Evolutionary conservation across 805 yeast species (phyloP).

Genomic region (Candida palmyrensis): DNA sequence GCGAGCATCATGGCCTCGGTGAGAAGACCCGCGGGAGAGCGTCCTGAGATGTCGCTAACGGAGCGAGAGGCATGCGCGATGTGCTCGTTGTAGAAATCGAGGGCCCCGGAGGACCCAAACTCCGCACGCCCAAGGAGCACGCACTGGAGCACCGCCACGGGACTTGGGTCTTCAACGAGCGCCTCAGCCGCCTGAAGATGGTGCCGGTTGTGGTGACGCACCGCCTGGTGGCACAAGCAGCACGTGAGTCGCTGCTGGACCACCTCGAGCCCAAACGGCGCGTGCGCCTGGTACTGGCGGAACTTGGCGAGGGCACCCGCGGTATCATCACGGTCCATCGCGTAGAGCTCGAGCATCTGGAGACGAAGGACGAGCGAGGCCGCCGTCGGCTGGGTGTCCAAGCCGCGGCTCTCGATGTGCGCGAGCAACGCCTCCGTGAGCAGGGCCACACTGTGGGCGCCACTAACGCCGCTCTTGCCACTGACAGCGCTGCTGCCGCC

Average conservation of each 20-base stretch:
- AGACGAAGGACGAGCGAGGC: constrained; percentile 27
- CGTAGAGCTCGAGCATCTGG: constrained; percentile 27
- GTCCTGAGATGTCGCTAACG: constrained; percentile 18
- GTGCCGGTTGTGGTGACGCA: constrained; percentile 20
- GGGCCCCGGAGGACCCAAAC: constrained; percentile 31
- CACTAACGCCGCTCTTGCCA: neutral
- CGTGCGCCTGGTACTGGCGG: constrained; percentile 34
- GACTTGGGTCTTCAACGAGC: constrained; percentile 18
- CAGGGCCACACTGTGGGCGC: neutral
- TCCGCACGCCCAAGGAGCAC: constrained; percentile 38
- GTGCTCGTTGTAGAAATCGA: constrained; percentile 42
- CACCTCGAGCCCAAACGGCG: constrained; percentile 33
- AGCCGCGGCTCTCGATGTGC: constrained; percentile 14
- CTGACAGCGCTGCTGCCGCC: neutral
- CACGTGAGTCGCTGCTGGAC: constrained; percentile 38
- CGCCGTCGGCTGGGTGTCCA: constrained; percentile 21
- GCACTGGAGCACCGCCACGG: constrained; percentile 32
- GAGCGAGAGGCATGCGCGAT: constrained; percentile 31
- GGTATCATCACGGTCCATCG: constrained; percentile 24
- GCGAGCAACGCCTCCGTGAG: constrained; percentile 10
- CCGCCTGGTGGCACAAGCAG: constrained; percentile 36
- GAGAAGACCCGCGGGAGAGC: constrained; percentile 40
- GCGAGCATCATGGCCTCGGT: constrained; percentile 45
- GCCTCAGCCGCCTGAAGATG: constrained; percentile 35
- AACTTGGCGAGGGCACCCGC: constrained; percentile 30